Evolutionary conservation across 192 early-diverging fungal genomes (phyloP).

Genomic region (Entomortierella lignicola): DNA sequence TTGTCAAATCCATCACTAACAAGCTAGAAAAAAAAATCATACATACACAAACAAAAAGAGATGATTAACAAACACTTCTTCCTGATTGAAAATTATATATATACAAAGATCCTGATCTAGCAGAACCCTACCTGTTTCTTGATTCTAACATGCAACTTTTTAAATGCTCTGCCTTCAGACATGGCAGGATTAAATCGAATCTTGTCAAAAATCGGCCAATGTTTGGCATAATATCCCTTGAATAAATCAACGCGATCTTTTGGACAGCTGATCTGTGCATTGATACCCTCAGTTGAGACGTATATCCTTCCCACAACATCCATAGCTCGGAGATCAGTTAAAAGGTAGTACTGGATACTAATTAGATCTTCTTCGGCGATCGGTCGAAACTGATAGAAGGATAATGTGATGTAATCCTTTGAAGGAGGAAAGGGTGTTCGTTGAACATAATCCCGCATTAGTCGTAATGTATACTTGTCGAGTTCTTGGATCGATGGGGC

Average conservation of each 20-base stretch:
- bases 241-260: slow-evolving; percentile 57
- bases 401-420: slow-evolving; percentile 55
- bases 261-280: slow-evolving; percentile 83
- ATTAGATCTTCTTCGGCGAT: slow-evolving; percentile 35
- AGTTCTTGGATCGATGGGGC: slow-evolving; percentile 9
- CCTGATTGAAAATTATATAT: too few species aligned
- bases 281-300: slow-evolving; percentile 78
- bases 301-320: slow-evolving; percentile 81
- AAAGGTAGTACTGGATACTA: slow-evolving; percentile 53
- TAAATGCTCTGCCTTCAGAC: slow-evolving; percentile 69
- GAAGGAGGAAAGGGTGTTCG: slow-evolving; percentile 36
- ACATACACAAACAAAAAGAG: too few species aligned
- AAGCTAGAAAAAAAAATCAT: slow-evolving; percentile 51
- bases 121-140: slow-evolving; percentile 62
- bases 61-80: too few species aligned
- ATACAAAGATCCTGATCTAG: too few species aligned
- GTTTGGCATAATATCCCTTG: slow-evolving; percentile 61
- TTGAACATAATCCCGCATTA: slow-evolving; percentile 37
- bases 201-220: slow-evolving; percentile 52
- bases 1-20: slow-evolving; percentile 69
- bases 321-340: slow-evolving; percentile 56
- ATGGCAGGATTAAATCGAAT: slow-evolving; percentile 76
- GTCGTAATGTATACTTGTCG: slow-evolving; percentile 3
- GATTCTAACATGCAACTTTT: slow-evolving; percentile 76
- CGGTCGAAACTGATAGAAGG: slow-evolving; percentile 66